Base-by-base conservation (phyloP, 768 basidiomycete species). In the Xanthoconium stramineum region DNA sequence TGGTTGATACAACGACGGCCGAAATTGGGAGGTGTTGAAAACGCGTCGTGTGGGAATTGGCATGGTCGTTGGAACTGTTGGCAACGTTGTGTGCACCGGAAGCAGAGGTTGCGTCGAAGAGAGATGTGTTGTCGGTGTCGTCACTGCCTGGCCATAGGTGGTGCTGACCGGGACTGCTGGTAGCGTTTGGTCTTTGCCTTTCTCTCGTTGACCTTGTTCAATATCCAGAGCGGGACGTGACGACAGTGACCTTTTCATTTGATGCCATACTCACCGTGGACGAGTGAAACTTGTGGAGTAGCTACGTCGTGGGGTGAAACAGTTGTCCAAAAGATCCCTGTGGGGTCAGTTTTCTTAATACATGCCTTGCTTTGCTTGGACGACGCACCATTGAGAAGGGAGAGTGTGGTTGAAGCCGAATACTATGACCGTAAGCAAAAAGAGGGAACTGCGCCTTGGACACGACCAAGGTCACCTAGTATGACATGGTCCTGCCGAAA, bases 241-340 rank as follows among this genome's bases (percentile, higher is more conserved):
- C 78, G 59, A 83, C 78, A 74, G 83, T 87, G 71, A 90, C 81
- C 69, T 83, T 83, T 85, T 87, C 89, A 90, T 20, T 78, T 75
- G 6, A 86, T 80, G 19, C 76, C 83, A 65, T 89, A 89, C 64
- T 88, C 80, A 58, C 89, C 89, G 40, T 75, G 73, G 36, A 89
- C 81, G 55, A 89, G 81, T 0, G 89, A 89, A 0, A 91, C 84
- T 82, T 86, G 19, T 80, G 77, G 20, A 91, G 78, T 60, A 24
- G 24, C 24, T 24, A 24, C 24, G 24, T 4, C 24, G 4, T 24
- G 24, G 24, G 2, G 4, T 4, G 24, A 4, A 24, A 24, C 24
- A 24, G 24, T 24, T 24, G 24, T 24, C 24, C 24, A 24, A 24
- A 24, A 24, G 24, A 4, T 24, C 24, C 24, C 24, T 24, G 24